Evolutionary conservation across 2,329 filamentous ascomycete genomes (phyloP).

Genomic region (Fusarium veterinarium): DNA sequence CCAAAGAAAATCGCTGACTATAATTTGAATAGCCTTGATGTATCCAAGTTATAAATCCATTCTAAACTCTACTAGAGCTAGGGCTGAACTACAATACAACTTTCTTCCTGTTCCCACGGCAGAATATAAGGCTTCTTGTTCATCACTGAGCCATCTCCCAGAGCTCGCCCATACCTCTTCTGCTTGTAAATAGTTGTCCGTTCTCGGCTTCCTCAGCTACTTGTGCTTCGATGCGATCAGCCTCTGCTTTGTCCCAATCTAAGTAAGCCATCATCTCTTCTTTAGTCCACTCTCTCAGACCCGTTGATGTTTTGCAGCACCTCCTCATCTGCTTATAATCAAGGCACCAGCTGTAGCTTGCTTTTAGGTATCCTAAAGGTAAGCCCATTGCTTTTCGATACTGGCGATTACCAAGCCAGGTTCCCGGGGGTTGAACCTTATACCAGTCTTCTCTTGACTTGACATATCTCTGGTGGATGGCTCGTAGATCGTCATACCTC

Average conservation of each 20-base stretch:
- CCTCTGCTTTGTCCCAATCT: slow-evolving; percentile 8
- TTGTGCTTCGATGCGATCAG: neutral
- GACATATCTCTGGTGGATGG: too few species aligned
- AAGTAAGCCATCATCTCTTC: slow-evolving; percentile 14
- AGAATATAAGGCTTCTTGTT: slow-evolving; percentile 15
- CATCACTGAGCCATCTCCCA: neutral
- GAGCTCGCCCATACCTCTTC: too few species aligned
- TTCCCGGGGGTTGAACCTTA: too few species aligned
- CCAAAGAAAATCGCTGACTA: neutral
- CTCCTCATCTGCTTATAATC: too few species aligned
- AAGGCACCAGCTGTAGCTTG: too few species aligned
- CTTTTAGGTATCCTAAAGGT: too few species aligned
- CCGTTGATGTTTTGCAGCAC: neutral
- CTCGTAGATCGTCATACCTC: too few species aligned
- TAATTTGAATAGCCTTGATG: neutral
- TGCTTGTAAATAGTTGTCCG: neutral
- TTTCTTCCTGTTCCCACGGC: neutral
- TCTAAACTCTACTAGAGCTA: neutral
- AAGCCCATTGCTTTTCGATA: too few species aligned
- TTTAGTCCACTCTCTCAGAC: slow-evolving; percentile 10
- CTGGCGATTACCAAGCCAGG: too few species aligned
- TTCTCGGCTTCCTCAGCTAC: neutral
- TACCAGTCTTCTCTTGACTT: too few species aligned
- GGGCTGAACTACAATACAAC: slow-evolving; percentile 3
- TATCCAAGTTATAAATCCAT: neutral